Conservation (phyloP, 2,329 filamentous ascomycete species). For the Penicillium sp. region DNA sequence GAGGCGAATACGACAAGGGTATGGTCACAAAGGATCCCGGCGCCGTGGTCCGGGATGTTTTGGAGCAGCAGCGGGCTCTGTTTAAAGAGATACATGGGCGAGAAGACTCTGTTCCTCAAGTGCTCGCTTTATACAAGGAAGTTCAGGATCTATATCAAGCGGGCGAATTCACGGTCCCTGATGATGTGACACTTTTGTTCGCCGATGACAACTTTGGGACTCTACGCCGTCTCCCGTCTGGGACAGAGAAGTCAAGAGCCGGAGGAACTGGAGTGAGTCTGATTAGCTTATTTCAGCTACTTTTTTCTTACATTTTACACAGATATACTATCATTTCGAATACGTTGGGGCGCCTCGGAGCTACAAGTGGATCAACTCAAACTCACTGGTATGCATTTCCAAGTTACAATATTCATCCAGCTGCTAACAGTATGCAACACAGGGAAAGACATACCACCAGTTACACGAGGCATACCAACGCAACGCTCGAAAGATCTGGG, state of each 20-base stretch:
- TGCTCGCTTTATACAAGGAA: constrained; percentile 77
- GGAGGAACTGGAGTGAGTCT: constrained; percentile 64
- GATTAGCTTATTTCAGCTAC: neutral
- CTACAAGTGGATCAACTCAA: constrained; percentile 70
- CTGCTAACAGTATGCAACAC: neutral
- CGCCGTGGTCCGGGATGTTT: constrained; percentile 43
- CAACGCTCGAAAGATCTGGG: constrained; percentile 65
- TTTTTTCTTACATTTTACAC: neutral
- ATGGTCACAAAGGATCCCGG: constrained; percentile 22
- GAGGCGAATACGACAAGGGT: constrained; percentile 45
- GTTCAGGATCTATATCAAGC: constrained; percentile 69
- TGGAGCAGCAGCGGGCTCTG: constrained; percentile 63
- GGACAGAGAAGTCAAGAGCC: constrained; percentile 61
- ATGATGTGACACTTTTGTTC: constrained; percentile 71
- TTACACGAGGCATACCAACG: constrained; percentile 55
- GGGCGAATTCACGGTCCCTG: constrained; percentile 60
- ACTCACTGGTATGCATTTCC: constrained; percentile 53
- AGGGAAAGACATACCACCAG: constrained; percentile 22
- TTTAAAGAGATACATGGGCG: constrained; percentile 58
- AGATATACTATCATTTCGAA: constrained; percentile 60
- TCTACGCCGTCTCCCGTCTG: constrained; percentile 63
- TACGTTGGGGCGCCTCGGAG: constrained; percentile 65
- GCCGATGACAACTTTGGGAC: constrained; percentile 73
- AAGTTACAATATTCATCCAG: too few relatives aligned
- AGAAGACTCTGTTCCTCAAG: constrained; percentile 63